phyloP scores from a whole-genome alignment of 2,329 filamentous ascomycete genomes.

The Verticillium nubilum region DNA sequence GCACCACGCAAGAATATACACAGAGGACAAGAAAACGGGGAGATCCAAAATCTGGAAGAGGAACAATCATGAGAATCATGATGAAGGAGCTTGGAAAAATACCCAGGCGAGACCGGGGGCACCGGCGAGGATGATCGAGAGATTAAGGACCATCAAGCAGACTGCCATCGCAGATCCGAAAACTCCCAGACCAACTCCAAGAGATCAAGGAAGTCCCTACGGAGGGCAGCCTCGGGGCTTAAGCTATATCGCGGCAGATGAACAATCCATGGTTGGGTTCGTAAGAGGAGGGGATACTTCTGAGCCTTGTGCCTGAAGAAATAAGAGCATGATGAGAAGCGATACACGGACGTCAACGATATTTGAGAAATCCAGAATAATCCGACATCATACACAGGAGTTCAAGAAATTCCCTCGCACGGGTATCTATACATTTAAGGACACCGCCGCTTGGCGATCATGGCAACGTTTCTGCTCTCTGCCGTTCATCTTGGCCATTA shows the following conservation, averaged over 20 bases:
- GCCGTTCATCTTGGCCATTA: too few species aligned
- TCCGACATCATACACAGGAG: too few species aligned
- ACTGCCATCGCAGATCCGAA: not conserved
- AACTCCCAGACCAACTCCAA: not conserved
- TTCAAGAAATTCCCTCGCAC: too few species aligned
- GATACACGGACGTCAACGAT: too few species aligned
- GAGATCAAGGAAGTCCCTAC: not conserved
- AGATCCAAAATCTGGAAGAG: not conserved
- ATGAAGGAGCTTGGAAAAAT: not conserved
- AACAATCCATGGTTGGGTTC: not conserved
- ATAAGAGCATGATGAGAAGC: not conserved
- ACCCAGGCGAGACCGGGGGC: not conserved
- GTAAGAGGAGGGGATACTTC: not conserved
- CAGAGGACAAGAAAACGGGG: not conserved
- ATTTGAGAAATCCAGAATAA: too few species aligned
- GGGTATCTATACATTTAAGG: too few species aligned
- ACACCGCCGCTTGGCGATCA: too few species aligned
- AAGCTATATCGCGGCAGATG: not conserved
- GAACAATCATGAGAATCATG: not conserved
- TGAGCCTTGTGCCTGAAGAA: not conserved
- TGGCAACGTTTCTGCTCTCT: too few species aligned
- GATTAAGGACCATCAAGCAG: not conserved
- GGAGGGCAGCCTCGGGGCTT: not conserved
- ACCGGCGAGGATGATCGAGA: not conserved
- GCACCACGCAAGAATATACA: too few species aligned